These are phyloP conservation scores for Hydrangea macrophylla DNA, from an alignment of 148 eudicot genomes.

Conservation along the genomic window DNA sequence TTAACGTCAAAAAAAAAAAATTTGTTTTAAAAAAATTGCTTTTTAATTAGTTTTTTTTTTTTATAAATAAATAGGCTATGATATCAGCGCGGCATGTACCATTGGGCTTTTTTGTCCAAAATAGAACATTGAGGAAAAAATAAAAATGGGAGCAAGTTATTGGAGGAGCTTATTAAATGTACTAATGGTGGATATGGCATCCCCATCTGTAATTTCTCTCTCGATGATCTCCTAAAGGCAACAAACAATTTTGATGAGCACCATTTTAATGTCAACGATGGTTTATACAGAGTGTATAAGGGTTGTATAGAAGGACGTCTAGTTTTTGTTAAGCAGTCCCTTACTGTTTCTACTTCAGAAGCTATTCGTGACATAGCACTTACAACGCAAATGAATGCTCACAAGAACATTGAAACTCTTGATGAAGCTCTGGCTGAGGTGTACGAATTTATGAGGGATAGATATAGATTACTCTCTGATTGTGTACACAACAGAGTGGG, in stretches of 20 bases:
- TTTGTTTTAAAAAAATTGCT: too few species aligned
- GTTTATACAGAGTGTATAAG: neutral
- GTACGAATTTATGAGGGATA: neutral
- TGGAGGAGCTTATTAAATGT: neutral
- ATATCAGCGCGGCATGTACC: too few species aligned
- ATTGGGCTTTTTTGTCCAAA: too few species aligned
- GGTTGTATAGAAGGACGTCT: neutral
- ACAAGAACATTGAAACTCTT: neutral
- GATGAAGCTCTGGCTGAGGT: neutral
- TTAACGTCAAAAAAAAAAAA: too few species aligned
- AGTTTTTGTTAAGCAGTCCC: too few species aligned
- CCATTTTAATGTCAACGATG: rapidly evolving
- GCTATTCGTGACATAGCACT: too few species aligned
- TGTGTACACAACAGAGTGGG: neutral
- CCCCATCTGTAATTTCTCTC: neutral
- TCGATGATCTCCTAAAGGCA: neutral
- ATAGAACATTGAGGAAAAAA: too few species aligned
- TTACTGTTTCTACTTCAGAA: too few species aligned
- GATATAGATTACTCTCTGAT: neutral
- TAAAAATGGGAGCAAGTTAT: neutral
- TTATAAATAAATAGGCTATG: too few species aligned
- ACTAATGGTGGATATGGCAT: neutral
- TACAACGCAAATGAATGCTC: neutral
- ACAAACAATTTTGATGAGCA: neutral
- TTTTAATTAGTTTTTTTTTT: too few species aligned